These are phyloP conservation scores for Metrosideros polymorpha DNA, from an alignment of 441 rosid species.

Conservation along the genomic window DNA sequence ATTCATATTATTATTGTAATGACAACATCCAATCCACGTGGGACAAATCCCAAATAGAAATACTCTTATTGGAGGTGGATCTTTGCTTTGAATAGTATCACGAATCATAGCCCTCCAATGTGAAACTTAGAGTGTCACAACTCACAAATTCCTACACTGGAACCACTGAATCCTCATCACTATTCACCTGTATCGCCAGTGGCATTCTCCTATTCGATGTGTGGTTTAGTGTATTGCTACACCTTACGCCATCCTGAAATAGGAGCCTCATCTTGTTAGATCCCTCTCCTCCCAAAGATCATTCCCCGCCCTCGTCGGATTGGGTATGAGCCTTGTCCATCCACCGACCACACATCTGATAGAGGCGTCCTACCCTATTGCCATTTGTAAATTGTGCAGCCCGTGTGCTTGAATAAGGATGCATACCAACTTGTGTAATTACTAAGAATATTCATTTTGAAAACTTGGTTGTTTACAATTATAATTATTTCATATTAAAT, in stretches of 20 bases:
- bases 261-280: neutral
- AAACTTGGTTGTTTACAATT: neutral
- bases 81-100: neutral
- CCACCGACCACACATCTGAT: neutral
- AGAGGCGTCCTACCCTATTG: neutral
- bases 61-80: neutral
- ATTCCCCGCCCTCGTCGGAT: neutral
- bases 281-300: neutral
- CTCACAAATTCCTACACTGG: neutral
- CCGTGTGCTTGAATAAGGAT: neutral
- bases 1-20: neutral
- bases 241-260: neutral
- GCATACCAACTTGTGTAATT: neutral
- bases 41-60: neutral
- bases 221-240: neutral
- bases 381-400: neutral
- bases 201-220: neutral
- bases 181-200: neutral
- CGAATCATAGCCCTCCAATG: neutral
- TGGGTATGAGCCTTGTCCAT: neutral
- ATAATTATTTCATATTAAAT: neutral
- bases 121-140: neutral
- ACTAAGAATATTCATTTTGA: neutral
- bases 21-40: neutral
- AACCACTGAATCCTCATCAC: fast-evolving